Evolutionary conservation across 2,329 filamentous ascomycete genomes (phyloP).

Genomic region (Alternaria triticimaculans): DNA sequence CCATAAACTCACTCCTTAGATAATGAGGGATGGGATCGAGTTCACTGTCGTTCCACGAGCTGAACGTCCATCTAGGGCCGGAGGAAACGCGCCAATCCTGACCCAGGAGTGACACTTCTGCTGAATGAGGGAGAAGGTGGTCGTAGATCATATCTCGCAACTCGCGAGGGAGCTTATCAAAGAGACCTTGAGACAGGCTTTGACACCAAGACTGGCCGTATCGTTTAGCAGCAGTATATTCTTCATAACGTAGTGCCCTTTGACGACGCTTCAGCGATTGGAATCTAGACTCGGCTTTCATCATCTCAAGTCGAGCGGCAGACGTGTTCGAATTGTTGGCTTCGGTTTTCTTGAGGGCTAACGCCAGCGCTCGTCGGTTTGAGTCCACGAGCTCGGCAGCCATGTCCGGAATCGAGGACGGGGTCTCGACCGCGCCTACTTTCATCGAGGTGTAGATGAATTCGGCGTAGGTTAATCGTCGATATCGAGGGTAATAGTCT

Average conservation of each 20-base stretch:
- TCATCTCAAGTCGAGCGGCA: neutral
- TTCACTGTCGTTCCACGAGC: neutral
- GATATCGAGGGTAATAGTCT: neutral
- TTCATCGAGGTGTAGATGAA: neutral
- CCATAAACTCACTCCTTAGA: neutral
- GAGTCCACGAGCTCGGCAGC: neutral
- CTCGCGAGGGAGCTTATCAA: neutral
- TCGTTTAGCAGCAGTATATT: rapidly evolving
- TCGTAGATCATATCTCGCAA: neutral
- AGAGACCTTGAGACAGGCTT: neutral
- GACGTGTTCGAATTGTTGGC: neutral
- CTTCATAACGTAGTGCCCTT: neutral
- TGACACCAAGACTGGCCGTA: neutral
- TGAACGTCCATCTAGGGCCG: neutral
- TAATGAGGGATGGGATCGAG: neutral
- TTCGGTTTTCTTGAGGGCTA: neutral
- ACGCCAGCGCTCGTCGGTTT: neutral
- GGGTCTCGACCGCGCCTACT: neutral
- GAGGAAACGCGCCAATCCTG: neutral
- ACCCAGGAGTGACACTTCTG: neutral
- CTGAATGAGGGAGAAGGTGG: neutral
- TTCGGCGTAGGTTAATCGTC: neutral
- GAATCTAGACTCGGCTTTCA: neutral
- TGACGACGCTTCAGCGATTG: neutral
- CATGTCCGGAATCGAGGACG: neutral